Evolutionary conservation across 2,329 filamentous ascomycete species (phyloP), one percentile per base, ranked within the genome.

Genomic region (Alternaria sp.): DNA sequence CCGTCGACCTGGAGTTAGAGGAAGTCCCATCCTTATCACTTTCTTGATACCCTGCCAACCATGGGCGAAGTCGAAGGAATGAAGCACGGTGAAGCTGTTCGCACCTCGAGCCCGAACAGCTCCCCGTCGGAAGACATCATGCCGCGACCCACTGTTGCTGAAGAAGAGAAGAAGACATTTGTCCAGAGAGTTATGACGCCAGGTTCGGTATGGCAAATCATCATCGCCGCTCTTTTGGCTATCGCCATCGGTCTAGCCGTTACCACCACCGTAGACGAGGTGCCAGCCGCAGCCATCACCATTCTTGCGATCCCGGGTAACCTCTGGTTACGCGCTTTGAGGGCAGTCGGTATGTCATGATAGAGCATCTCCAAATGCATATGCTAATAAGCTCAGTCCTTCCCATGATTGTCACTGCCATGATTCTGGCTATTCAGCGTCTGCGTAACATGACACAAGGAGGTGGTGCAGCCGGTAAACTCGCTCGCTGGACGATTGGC

Each of bases 321-420:
- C 11, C 76, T 85, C 4, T 86, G 84, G 84, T 65, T 86, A 57
- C 78, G 85, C 3, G 79, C 81, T 20, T 75, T 86, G 20, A 80
- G 81, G 57, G 83, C 83, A 20, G 81, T 84, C 12, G 82, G 83
- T 83, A 70, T 62, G 80, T 78, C 5, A 18, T 11, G 5, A 11
- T 10, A 6, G 5, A 48, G 8, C 14, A 4, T 38, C 18, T 11
- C 25, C 2, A n/a, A 18, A 2, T 1, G 25, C 16, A 3, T 16
- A 18, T 14, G 25, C 57, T 69, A 38, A 68, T 27, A 12, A 4
- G n/a, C 9, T 5, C 25, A 84, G 84, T 86, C 0, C 75, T 86
- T 2, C 84, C 84, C 2, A 72, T 86, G 55, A 86, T 86, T 43
- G 75, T 85, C 27, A 81, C 79, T 8, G 83, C 84, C 25, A 85